Base-by-base conservation (phyloP, 2,329 filamentous ascomycete genomes). In the Xylaria sp. region DNA sequence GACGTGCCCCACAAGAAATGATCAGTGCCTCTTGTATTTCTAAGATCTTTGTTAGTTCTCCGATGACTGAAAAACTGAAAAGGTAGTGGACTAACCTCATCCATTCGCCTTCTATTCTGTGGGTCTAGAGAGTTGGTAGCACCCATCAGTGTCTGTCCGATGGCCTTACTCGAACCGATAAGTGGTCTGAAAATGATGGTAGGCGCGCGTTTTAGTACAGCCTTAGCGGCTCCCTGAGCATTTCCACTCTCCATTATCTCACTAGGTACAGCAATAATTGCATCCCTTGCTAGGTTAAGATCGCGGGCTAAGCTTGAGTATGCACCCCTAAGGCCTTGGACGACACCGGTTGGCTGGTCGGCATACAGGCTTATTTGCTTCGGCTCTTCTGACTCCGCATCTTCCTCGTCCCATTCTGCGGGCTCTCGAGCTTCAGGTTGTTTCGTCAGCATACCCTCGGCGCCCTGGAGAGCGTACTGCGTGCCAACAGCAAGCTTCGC, bases 401-500 rank as follows among this genome's bases (percentile, higher is more conserved):
- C 86, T 1, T 88, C 88, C 1, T 89, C 88, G 9, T 91, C 90
- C 61, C 84, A 79, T 27, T 84, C 82, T 14, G 80, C 80, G 45
- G 72, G 62, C 32, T 80, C 80, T 21, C 78, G 78, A 17, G 75
- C 73, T 45, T 79, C 76, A 11, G 79, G 79, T 57, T 81, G 80
- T 72, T 83, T 82, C 17, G 81, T 84, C 47, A 98, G 85, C 69
- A 98, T 85, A 19, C 89, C 92, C 79, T 99, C 97, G 0, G 94
- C 94, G 19, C 92, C 92, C 77, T 97, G 92, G 1, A 99, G 87
- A 17, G 94, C 89, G n/a, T 92, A 96, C 76, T 98, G 96, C 2
- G 97, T 97, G 39, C 96, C 96, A 58, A 98, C 93, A 0, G 95
- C 95, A 59, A 98, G 85, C 80, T 98, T 98, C 54, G 96, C 96